Evolutionary conservation across 768 basidiomycete genomes (phyloP), one percentile per base, ranked within the genome.

Genomic region (Collybia sp.): DNA sequence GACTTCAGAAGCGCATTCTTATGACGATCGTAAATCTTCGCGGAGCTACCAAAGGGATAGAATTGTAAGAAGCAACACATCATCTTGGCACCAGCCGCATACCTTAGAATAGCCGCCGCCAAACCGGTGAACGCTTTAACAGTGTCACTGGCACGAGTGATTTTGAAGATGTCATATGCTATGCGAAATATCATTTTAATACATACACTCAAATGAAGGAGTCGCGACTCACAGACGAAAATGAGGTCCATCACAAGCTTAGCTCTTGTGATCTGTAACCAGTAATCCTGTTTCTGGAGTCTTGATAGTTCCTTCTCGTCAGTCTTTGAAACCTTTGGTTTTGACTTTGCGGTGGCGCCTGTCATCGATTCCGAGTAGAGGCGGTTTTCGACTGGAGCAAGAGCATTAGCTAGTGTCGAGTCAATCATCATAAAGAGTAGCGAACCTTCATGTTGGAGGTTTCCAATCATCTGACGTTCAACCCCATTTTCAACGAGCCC

Each of bases 211-310:
- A 47, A 25, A 6, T 10, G n/a, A 37, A 6, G 17, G 35, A 13
- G 35, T n/a, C 35, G 4, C 4, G 35, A 69, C 70, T 55, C 59
- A 93, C 89, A 90, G 59, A 91, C 90, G 65, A 92, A 93, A 56
- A 90, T 79, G 50, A 93, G 67, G 62, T 93, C 90, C 88, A 91
- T 88, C 36, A 76, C 56, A 48, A 93, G 68, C 69, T 93, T 93
- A 45, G 72, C 68, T 47, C 84, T 69, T 18, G 83, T 75, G 42
- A 87, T 62, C 53, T 79, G 79, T 40, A 92, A 67, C 89, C 89
- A 92, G 56, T 84, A 82, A 54, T 79, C 80, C 63, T 89, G 83
- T 52, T 76, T 73, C 59, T 77, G 76, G 31, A 93, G 74, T 36
- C 85, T 68, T 42, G 67, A 59, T 39, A 90, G 69, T 61, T 91